These are phyloP conservation scores for Auxenochlorella pyrenoidosa DNA, from an alignment of 139 green algal genomes.

Conservation along the genomic window DNA sequence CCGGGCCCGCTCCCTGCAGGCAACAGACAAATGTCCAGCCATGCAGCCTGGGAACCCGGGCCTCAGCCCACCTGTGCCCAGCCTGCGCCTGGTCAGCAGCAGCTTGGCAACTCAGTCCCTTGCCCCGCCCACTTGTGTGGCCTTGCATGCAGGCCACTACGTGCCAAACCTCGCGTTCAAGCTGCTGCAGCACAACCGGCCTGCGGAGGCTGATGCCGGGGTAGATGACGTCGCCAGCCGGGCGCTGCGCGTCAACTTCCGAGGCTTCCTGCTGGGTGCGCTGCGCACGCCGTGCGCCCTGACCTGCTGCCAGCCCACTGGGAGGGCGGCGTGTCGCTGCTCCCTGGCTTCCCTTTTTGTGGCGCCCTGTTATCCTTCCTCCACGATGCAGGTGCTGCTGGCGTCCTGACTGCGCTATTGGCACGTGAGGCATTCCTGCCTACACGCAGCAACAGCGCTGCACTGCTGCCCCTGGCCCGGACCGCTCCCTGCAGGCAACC, in stretches of 20 bases:
- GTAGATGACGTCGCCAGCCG: neutral
- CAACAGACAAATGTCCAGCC: neutral
- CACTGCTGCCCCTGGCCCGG: neutral
- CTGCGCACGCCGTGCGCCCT: neutral
- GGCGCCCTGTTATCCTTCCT: neutral
- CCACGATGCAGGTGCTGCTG: no score
- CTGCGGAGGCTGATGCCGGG: neutral
- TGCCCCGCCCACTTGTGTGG: no score
- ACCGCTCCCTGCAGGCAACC: neutral
- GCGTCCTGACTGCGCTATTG: no score
- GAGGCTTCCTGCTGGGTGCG: slow-evolving; percentile 9
- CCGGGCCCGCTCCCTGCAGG: no score
- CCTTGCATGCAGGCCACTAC: neutral
- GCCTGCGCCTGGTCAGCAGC: no score
- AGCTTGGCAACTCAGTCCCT: no score
- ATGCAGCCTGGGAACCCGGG: no score
- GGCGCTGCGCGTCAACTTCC: neutral
- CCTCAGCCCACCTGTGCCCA: no score
- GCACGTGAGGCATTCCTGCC: no score
- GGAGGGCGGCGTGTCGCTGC: no score
- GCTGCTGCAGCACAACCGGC: neutral
- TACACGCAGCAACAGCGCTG: no score
- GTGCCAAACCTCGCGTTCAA: neutral
- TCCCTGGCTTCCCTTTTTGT: neutral
- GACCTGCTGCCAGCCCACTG: neutral